These are phyloP conservation scores for Saturnispora saitoi DNA, from an alignment of 805 yeast species.

Conservation along the genomic window DNA sequence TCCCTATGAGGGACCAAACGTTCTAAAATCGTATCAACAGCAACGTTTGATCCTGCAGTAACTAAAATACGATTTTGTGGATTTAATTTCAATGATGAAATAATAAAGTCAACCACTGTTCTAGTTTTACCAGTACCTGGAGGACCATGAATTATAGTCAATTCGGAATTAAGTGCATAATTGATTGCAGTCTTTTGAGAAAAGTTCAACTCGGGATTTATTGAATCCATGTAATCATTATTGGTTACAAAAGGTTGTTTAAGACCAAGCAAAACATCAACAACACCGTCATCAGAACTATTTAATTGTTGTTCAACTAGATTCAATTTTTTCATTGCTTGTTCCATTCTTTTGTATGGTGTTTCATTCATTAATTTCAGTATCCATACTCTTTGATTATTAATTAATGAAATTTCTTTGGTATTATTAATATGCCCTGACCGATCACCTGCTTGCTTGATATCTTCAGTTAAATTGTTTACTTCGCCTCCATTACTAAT, in stretches of 20 bases:
- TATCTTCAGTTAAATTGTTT: background rate
- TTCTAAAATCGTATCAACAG: constrained; percentile 87
- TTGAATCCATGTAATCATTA: constrained; percentile 20
- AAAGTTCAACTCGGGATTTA: constrained; percentile 43
- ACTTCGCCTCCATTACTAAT: constrained; percentile 27
- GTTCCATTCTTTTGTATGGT: constrained; percentile 71
- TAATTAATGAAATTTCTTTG: background rate
- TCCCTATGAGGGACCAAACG: constrained; percentile 36
- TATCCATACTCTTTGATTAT: constrained; percentile 44
- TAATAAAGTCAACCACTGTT: constrained; percentile 72
- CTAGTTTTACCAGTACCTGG: constrained; percentile 84
- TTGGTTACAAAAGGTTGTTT: constrained; percentile 18
- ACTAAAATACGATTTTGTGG: constrained; percentile 50
- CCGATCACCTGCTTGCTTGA: constrained; percentile 3
- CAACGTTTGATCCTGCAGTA: constrained; percentile 90
- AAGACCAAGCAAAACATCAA: constrained; percentile 42
- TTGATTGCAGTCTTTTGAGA: constrained; percentile 70
- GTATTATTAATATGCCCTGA: background rate
- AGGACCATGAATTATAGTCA: constrained; percentile 64
- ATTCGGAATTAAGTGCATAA: constrained; percentile 51
- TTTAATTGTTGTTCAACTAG: constrained; percentile 34
- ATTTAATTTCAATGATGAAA: constrained; percentile 44
- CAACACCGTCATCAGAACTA: constrained; percentile 25
- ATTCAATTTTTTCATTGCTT: constrained; percentile 57
- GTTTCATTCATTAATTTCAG: constrained; percentile 59